phyloP scores from a whole-genome alignment of 1,139 yeast species.

The Yamadazyma epiphylla region DNA sequence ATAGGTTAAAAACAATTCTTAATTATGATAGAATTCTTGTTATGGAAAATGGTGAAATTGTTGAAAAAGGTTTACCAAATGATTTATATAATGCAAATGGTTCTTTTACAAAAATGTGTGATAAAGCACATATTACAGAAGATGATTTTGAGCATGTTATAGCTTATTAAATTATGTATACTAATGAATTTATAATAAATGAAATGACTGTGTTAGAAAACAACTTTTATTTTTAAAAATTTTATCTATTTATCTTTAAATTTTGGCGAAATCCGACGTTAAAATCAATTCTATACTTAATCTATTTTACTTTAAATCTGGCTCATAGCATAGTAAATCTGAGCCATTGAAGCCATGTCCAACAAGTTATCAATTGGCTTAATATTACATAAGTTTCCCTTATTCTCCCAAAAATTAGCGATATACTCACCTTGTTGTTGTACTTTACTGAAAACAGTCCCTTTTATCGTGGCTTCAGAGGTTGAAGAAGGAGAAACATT shows the following conservation, averaged over 20 bases:
- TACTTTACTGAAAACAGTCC: conserved; percentile 6
- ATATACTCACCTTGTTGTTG: conserved; percentile 20
- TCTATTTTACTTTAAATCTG: conserved; percentile 2
- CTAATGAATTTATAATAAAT: too few species aligned
- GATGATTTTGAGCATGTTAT: conserved; percentile 20
- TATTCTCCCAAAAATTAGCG: conserved; percentile 16
- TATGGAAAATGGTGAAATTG: conserved; percentile 24
- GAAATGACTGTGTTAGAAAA: too few species aligned
- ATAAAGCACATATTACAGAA: conserved; percentile 25
- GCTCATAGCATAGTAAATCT: conserved; percentile 17
- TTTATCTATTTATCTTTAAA: too few species aligned
- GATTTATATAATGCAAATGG: conserved; percentile 27
- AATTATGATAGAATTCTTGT: conserved; percentile 36
- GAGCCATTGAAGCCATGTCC: conserved; percentile 24
- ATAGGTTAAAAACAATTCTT: conserved; percentile 36
- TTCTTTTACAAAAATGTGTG: conserved; percentile 32
- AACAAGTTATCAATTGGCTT: conserved; percentile 15
- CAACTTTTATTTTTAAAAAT: too few species aligned
- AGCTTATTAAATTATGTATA: conserved; percentile 11
- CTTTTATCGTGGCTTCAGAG: conserved; percentile 4
- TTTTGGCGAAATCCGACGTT: too few species aligned
- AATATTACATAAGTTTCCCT: conserved; percentile 13
- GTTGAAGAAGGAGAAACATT: conserved; percentile 3
- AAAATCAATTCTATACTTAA: conserved; percentile 1
- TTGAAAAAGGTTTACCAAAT: conserved; percentile 23